phyloP scores from a whole-genome alignment of 2,329 filamentous ascomycete genomes.

The Fusarium newnesense region DNA sequence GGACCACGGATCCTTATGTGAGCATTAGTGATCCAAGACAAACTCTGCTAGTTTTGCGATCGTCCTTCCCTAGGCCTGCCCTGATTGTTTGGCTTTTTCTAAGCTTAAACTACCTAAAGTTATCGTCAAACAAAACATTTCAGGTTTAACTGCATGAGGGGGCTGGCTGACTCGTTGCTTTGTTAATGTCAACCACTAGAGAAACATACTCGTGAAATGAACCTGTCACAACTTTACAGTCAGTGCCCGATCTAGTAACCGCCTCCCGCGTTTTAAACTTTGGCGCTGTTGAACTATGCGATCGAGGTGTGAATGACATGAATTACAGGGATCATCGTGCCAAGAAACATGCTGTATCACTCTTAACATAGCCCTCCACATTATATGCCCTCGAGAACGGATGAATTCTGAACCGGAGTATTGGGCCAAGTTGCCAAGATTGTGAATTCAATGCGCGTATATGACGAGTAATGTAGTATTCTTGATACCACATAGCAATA shows the following conservation, averaged over 20 bases:
- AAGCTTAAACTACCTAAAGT: slow-evolving; percentile 16
- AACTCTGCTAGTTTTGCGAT: background rate
- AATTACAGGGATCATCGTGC: slow-evolving; percentile 5
- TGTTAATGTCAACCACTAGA: background rate
- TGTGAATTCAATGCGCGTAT: background rate
- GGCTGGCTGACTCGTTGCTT: background rate
- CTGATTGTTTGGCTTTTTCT: background rate
- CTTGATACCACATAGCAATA: background rate
- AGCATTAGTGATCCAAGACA: slow-evolving; percentile 34
- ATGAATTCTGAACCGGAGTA: slow-evolving; percentile 17
- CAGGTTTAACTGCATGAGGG: background rate
- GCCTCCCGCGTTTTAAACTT: slow-evolving; percentile 18
- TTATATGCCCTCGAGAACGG: slow-evolving; percentile 11
- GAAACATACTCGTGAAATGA: background rate
- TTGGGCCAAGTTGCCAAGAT: slow-evolving; percentile 19
- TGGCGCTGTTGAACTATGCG: background rate
- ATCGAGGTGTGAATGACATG: background rate
- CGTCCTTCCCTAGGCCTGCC: background rate
- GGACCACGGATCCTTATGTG: slow-evolving; percentile 33
- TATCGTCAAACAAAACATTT: slow-evolving; percentile 11
- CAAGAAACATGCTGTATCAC: slow-evolving; percentile 9
- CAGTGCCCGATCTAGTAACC: slow-evolving; percentile 2
- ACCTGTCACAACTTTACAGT: background rate
- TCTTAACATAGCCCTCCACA: background rate
- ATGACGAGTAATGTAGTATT: background rate